Conservation (phyloP, 1,139 yeast species). For the Hemisphaericaspora xylanilytica region DNA sequence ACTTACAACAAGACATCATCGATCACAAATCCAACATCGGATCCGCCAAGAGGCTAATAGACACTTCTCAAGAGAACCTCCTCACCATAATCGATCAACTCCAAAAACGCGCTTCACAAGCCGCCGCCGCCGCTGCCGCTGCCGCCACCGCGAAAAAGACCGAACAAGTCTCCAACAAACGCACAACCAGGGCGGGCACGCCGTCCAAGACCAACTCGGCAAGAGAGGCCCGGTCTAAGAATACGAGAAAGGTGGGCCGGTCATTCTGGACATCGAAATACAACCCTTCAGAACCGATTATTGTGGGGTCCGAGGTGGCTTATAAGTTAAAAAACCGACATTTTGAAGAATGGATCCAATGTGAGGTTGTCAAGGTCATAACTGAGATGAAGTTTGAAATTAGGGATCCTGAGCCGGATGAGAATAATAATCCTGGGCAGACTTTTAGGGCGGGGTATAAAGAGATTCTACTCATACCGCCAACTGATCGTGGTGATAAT, state of each 20-base stretch:
- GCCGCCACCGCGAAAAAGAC: slow-evolving; percentile 2
- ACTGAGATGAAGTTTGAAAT: slow-evolving; percentile 87
- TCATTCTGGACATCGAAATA: slow-evolving; percentile 43
- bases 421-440: slow-evolving; percentile 85
- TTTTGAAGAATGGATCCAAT: slow-evolving; percentile 93
- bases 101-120: slow-evolving; percentile 15
- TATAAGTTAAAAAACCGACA: slow-evolving; percentile 70
- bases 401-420: slow-evolving; percentile 97
- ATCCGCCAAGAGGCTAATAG: slow-evolving; percentile 49
- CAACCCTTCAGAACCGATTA: slow-evolving; percentile 61
- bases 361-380: slow-evolving; percentile 76
- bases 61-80: slow-evolving; percentile 41
- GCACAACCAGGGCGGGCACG: slow-evolving; percentile 5
- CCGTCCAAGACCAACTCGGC: slow-evolving; percentile 4
- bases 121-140: not conserved
- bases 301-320: slow-evolving; percentile 82
- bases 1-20: slow-evolving; percentile 38
- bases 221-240: slow-evolving; percentile 3
- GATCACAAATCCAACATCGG: slow-evolving; percentile 59
- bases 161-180: slow-evolving; percentile 7
- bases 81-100: slow-evolving; percentile 30
- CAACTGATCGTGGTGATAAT: too few species aligned
- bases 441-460: slow-evolving; percentile 78
- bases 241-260: slow-evolving; percentile 35
- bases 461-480: slow-evolving; percentile 76